These are phyloP conservation scores for Penicillium concentricum DNA, from an alignment of 2,329 filamentous ascomycete genomes.

Conservation along the genomic window DNA sequence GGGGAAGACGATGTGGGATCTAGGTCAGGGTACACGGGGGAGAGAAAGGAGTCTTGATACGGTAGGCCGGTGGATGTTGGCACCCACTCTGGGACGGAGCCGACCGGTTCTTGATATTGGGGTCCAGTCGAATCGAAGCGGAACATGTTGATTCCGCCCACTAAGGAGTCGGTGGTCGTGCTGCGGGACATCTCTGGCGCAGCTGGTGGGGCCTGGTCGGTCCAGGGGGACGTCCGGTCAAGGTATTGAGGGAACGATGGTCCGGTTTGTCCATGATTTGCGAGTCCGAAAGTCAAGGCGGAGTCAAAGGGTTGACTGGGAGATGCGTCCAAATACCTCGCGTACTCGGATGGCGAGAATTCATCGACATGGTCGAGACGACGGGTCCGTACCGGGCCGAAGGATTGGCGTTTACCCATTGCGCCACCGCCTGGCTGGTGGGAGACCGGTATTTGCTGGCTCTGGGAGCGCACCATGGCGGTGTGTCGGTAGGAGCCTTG, in stretches of 20 bases:
- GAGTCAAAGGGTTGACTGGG: constrained; percentile 26
- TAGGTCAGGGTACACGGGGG: constrained; percentile 27
- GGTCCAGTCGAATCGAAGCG: constrained; percentile 42
- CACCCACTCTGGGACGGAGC: constrained; percentile 26
- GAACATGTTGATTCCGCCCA: constrained; percentile 46
- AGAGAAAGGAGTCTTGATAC: constrained; percentile 18
- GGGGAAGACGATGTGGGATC: constrained; percentile 30
- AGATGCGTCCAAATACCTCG: constrained; percentile 37
- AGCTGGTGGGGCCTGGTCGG: constrained; percentile 29
- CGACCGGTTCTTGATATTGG: constrained; percentile 18
- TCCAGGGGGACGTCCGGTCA: constrained; percentile 19
- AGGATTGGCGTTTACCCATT: constrained; percentile 33
- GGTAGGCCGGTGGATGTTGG: constrained; percentile 18
- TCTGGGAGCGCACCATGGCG: constrained; percentile 41
- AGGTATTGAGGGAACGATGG: constrained; percentile 3
- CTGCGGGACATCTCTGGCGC: constrained; percentile 47
- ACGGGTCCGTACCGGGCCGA: constrained; percentile 30
- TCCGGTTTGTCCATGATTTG: constrained; percentile 17
- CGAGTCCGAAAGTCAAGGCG: constrained; percentile 15
- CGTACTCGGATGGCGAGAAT: constrained; percentile 45
- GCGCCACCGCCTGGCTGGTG: constrained; percentile 23
- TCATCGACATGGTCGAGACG: constrained; percentile 40
- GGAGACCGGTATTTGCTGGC: constrained; percentile 37
- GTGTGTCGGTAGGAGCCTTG: constrained; percentile 32
- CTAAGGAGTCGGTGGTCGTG: constrained; percentile 46